These are phyloP conservation scores for Ogataea thermomethanolica DNA, from an alignment of 805 yeast genomes.

Conservation along the genomic window DNA sequence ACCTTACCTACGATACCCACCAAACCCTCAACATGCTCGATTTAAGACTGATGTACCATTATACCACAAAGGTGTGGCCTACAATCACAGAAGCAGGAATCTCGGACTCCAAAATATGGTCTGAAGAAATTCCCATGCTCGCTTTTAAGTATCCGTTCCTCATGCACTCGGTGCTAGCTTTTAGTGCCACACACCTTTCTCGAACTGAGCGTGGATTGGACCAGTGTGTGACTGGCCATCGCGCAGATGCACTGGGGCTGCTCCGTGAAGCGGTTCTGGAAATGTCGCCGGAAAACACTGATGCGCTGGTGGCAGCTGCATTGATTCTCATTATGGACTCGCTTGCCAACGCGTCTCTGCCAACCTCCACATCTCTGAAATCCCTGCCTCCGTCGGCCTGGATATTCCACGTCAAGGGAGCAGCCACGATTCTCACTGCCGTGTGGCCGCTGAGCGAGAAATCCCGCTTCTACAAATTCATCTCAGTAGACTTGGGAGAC, in stretches of 20 bases:
- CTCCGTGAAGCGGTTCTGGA: slow-evolving; percentile 82
- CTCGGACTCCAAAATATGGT: slow-evolving; percentile 83
- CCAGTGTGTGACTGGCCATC: slow-evolving; percentile 77
- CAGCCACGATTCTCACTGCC: slow-evolving; percentile 91
- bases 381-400: slow-evolving; percentile 91
- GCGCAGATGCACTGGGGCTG: slow-evolving; percentile 80
- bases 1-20: slow-evolving; percentile 25
- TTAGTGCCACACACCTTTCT: slow-evolving; percentile 88
- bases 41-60: slow-evolving; percentile 80
- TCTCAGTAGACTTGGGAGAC: slow-evolving; percentile 87
- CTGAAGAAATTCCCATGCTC: slow-evolving; percentile 78
- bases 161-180: slow-evolving; percentile 89
- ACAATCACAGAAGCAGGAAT: slow-evolving; percentile 91
- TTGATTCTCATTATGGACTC: slow-evolving; percentile 89
- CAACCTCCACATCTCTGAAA: slow-evolving; percentile 44
- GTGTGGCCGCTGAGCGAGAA: slow-evolving; percentile 86
- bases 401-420: slow-evolving; percentile 96
- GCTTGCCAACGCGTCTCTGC: slow-evolving; percentile 81
- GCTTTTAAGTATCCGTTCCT: slow-evolving; percentile 86
- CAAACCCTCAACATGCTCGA: slow-evolving; percentile 63
- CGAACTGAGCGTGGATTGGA: slow-evolving; percentile 73
- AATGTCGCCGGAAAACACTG: slow-evolving; percentile 81
- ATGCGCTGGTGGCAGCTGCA: slow-evolving; percentile 91
- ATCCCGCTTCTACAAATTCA: slow-evolving; percentile 62
- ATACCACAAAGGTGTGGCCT: slow-evolving; percentile 76